Evolutionary conservation across 2,329 filamentous ascomycete species (phyloP).

Genomic region (Sarocladium brachiariae): DNA sequence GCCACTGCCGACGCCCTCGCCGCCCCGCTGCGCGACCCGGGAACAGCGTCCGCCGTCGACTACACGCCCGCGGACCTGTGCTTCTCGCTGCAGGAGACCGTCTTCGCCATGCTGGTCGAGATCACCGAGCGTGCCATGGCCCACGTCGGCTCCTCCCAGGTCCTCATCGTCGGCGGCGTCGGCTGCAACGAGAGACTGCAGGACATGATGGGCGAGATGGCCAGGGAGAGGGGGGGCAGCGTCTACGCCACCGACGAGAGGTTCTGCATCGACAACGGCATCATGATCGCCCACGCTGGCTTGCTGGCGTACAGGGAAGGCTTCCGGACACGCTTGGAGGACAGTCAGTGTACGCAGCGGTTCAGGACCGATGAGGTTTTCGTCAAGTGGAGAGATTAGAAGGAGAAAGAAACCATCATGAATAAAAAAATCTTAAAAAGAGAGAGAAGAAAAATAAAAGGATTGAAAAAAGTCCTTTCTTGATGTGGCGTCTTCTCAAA

Average conservation of each 20-base stretch:
- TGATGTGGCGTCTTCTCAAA: no score
- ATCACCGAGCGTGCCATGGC: conserved; percentile 99
- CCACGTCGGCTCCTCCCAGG: conserved; percentile 84
- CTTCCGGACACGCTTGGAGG: conserved; percentile 66
- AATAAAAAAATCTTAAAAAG: no score
- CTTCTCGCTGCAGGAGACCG: conserved; percentile 90
- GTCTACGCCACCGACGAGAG: conserved; percentile 94
- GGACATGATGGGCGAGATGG: conserved; percentile 98
- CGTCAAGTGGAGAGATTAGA: conserved; percentile 64
- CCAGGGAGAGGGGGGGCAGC: conserved; percentile 75
- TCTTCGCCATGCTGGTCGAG: conserved; percentile 95
- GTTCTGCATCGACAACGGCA: conserved; percentile 98
- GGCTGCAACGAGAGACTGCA: conserved; percentile 92
- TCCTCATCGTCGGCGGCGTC: conserved; percentile 91
- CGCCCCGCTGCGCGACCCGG: conserved; percentile 48
- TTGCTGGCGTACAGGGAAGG: conserved; percentile 78
- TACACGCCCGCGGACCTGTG: conserved; percentile 82
- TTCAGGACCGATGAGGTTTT: conserved; percentile 79
- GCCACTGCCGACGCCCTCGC: conserved; percentile 77
- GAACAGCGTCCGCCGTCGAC: background rate
- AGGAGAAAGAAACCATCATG: no score
- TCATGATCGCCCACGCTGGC: conserved; percentile 98
- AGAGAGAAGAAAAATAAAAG: no score
- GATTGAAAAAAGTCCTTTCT: no score
- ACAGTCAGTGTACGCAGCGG: conserved; percentile 78